Conservation (phyloP, 73 alveolate genomes). For the Tetrahymena thermophila region DNA sequence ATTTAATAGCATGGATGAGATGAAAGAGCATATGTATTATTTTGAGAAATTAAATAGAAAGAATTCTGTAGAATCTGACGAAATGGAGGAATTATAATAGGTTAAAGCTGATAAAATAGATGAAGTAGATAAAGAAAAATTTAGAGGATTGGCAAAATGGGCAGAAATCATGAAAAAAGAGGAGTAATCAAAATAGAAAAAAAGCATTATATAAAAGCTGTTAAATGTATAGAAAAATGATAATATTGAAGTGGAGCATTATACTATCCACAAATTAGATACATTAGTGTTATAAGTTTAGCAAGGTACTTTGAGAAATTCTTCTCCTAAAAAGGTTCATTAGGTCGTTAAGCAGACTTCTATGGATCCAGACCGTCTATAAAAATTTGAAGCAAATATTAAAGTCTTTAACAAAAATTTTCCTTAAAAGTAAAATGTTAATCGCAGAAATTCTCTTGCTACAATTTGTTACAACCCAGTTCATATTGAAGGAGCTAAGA, state of each 20-base stretch:
- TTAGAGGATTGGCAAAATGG: not conserved
- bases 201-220: not conserved
- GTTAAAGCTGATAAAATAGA: conserved; percentile 1
- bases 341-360: not conserved
- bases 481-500: not conserved
- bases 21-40: not conserved
- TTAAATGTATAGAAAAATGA: not conserved
- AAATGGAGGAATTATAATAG: not conserved
- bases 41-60: not conserved
- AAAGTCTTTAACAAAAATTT: not conserved
- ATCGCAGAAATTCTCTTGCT: not conserved
- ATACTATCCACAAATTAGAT: not conserved
- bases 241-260: not conserved
- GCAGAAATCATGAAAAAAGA: not conserved
- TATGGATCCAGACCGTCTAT: not conserved
- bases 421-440: not conserved
- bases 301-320: not conserved
- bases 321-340: not conserved
- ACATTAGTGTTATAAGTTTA: not conserved
- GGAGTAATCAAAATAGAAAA: not conserved
- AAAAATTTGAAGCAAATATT: not conserved
- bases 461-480: not conserved
- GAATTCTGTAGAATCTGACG: conserved; percentile 1
- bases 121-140: not conserved
- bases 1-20: conserved; percentile 7